Conservation (phyloP, 2,329 filamentous ascomycete species). For the Talaromyces sp. region DNA sequence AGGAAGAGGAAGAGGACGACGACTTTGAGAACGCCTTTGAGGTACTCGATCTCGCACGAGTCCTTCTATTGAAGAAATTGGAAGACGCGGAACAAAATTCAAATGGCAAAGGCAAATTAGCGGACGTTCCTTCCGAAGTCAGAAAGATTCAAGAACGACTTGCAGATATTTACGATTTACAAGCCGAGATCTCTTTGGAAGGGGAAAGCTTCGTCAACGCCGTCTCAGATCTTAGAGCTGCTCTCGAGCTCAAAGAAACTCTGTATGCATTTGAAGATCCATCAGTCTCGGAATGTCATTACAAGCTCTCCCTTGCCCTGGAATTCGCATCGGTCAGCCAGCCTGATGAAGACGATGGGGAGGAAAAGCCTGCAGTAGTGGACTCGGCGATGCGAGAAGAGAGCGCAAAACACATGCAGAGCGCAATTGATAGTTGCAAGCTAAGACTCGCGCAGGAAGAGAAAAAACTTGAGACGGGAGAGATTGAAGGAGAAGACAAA, state of each 20-base stretch:
- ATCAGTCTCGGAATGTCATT: slow-evolving; percentile 89
- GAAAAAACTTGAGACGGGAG: slow-evolving; percentile 36
- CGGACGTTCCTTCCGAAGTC: slow-evolving; percentile 37
- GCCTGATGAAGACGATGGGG: slow-evolving; percentile 29
- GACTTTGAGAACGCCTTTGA: slow-evolving; percentile 64
- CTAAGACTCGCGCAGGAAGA: slow-evolving; percentile 55
- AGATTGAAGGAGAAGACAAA: slow-evolving; percentile 42
- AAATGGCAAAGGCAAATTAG: slow-evolving; percentile 49
- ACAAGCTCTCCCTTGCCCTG: slow-evolving; percentile 89
- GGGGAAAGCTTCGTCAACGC: slow-evolving; percentile 88
- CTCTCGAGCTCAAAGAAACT: slow-evolving; percentile 73
- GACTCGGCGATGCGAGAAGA: slow-evolving; percentile 57
- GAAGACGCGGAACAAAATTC: slow-evolving; percentile 46
- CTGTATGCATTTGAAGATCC: slow-evolving; percentile 78
- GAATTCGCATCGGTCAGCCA: slow-evolving; percentile 77
- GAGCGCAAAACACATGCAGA: slow-evolving; percentile 58
- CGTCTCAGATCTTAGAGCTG: slow-evolving; percentile 75
- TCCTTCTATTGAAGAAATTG: slow-evolving; percentile 57
- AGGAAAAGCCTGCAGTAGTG: slow-evolving; percentile 30
- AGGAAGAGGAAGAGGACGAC: slow-evolving; percentile 60
- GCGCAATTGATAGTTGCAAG: slow-evolving; percentile 58
- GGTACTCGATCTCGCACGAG: slow-evolving; percentile 60
- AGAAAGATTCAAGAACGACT: slow-evolving; percentile 76
- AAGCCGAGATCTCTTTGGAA: slow-evolving; percentile 95
- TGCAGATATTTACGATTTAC: slow-evolving; percentile 87